Evolutionary conservation across 495 filamentous ascomycete species (phyloP).

Genomic region (Xylaria nigripes): DNA sequence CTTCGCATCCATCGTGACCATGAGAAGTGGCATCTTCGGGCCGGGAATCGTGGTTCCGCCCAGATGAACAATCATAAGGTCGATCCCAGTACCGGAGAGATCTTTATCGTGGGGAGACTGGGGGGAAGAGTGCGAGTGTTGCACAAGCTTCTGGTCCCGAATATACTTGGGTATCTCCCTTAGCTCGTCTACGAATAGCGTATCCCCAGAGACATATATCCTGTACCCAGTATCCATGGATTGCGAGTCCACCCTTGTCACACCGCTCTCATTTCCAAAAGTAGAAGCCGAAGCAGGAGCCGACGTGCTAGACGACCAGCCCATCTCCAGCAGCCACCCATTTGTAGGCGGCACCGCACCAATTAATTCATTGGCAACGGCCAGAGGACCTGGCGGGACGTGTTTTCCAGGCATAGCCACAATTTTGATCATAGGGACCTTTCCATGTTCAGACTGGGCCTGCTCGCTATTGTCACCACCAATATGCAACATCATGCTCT

Average conservation of each 20-base stretch:
- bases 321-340: constrained; percentile 64
- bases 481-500: constrained; percentile 46
- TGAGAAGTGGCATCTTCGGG: constrained; percentile 47
- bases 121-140: not conserved
- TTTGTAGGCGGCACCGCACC: constrained; percentile 62
- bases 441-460: constrained; percentile 6
- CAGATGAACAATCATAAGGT: constrained; percentile 62
- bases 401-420: constrained; percentile 67
- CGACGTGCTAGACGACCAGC: constrained; percentile 25
- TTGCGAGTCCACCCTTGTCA: not conserved
- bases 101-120: not conserved
- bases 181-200: constrained; percentile 56
- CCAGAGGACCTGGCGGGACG: constrained; percentile 46
- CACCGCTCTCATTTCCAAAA: not conserved
- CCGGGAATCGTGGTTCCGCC: constrained; percentile 60
- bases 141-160: constrained; percentile 27
- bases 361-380: constrained; percentile 48
- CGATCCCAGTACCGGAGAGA: constrained; percentile 35
- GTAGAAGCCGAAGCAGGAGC: not conserved
- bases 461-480: constrained; percentile 10
- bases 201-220: constrained; percentile 70
- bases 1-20: constrained; percentile 67
- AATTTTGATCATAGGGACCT: constrained; percentile 42
- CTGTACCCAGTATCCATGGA: constrained; percentile 46
- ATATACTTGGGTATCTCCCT: constrained; percentile 45